Percentiles rank a stretch among this genome's conserved stretches.
These are phyloP conservation scores for Conticribra guillardii DNA, from an alignment of 108 stramenopile genomes.

Conservation along the genomic window DNA sequence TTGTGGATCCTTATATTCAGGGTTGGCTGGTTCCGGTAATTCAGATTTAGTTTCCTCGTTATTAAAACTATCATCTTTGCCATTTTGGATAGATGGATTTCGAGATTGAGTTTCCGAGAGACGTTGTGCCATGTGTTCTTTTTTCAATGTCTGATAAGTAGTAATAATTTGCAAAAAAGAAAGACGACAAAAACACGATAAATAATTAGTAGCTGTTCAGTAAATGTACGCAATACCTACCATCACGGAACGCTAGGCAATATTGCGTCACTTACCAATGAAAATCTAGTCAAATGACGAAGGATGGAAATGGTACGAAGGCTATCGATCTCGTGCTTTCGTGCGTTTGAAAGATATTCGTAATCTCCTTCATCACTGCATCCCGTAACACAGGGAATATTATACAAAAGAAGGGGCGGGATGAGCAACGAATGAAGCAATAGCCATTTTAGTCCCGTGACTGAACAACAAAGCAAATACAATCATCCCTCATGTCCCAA, in stretches of 20 bases:
- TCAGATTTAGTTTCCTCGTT: neutral
- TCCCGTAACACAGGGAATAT: neutral
- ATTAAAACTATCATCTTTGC: neutral
- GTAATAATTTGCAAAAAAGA: neutral
- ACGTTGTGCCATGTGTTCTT: slow-evolving; percentile 24
- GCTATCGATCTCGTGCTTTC: slow-evolving; percentile 33
- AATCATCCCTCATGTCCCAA: neutral
- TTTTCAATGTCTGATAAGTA: slow-evolving; percentile 23
- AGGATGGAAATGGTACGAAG: slow-evolving; percentile 27
- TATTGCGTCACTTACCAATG: slow-evolving; percentile 38
- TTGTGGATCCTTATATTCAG: neutral
- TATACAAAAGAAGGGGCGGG: neutral
- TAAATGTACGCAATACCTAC: too few relatives aligned
- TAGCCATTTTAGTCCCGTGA: too few relatives aligned
- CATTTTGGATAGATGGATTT: neutral
- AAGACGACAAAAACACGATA: neutral
- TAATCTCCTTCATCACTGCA: slow-evolving; percentile 12
- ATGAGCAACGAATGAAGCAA: neutral
- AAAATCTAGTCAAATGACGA: slow-evolving; percentile 24
- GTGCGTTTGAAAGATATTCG: slow-evolving; percentile 24
- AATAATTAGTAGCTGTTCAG: neutral
- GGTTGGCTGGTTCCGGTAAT: neutral
- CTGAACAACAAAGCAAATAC: neutral
- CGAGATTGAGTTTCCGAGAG: slow-evolving; percentile 7
- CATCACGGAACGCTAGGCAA: too few relatives aligned